Evolutionary conservation across 2,329 filamentous ascomycete species (phyloP).

Genomic region (Apiospora phragmitis): DNA sequence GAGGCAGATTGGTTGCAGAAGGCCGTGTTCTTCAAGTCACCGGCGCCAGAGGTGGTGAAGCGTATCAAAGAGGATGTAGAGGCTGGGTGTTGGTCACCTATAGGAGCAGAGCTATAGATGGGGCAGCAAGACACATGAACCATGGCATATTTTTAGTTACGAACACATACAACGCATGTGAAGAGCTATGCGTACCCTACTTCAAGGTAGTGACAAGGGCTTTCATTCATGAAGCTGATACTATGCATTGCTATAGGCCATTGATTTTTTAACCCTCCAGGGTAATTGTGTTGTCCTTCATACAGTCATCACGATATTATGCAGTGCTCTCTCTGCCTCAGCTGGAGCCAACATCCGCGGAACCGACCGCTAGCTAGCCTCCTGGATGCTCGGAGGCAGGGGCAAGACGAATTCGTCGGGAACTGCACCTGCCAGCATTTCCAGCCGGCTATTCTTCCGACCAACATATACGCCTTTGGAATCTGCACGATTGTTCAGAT

Average conservation of each 20-base stretch:
- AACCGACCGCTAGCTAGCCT: background rate
- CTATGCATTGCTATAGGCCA: background rate
- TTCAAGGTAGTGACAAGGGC: background rate
- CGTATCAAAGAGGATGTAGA: conserved; percentile 16
- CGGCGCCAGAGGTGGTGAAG: conserved; percentile 16
- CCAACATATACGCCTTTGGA: conserved; percentile 46
- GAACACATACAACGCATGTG: background rate
- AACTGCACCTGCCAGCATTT: conserved; percentile 20
- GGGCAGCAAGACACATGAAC: background rate
- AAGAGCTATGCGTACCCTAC: background rate
- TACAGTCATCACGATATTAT: background rate
- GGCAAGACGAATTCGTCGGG: conserved; percentile 18
- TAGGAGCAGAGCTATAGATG: conserved; percentile 21
- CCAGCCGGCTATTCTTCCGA: conserved; percentile 18
- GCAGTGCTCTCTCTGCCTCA: background rate
- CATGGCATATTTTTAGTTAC: too few relatives aligned
- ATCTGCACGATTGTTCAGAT: conserved; percentile 54
- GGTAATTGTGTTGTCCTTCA: background rate
- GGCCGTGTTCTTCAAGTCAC: conserved; percentile 19
- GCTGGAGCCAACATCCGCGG: background rate
- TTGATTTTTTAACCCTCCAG: background rate
- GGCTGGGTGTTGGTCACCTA: conserved; percentile 24
- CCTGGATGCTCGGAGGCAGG: conserved; percentile 13
- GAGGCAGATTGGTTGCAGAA: conserved; percentile 26
- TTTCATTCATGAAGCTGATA: background rate